Base-by-base conservation (phyloP, 2,329 filamentous ascomycete species). In the Diplocarpon mali region DNA sequence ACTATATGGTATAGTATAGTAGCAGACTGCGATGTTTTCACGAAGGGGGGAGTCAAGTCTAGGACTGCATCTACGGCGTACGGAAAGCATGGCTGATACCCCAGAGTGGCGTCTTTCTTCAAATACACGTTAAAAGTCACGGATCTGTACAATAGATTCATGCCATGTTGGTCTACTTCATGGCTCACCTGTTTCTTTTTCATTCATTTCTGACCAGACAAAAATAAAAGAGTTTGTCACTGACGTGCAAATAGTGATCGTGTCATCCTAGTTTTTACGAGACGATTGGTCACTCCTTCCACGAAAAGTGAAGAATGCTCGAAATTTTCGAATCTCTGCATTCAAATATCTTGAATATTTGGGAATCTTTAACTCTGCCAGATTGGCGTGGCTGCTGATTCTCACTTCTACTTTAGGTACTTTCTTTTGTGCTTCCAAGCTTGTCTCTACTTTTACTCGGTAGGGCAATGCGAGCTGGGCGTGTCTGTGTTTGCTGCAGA, bases 201-300 rank as follows among this genome's bases (percentile, higher is more conserved):
- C 48, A 43, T 42, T 45, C 28, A 38, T 47, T 48, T 52, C 17
- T 40, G 27, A 42, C 41, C 16, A 29, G 27, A 28, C 32, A 34
- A n/a, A n/a, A 35, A 15, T 35, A 35, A 32, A 35, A 40, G 17
- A 35, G 35, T 47, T 42, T 17, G 43, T 50, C 40, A 57, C 57
- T 59, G 49, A 59, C 57, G 44, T 38, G 38, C 48, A 38, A 53
- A 51, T 51, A 59, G 57, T 59, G 57, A 55, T 58, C 54, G 56
- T 51, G 40, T 50, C 48, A 40, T 50, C 41, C 43, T 47, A 47
- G 29, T 39, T 38, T 38, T 46, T 37, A 41, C 29, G 38, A 38
- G 28, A 49, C 54, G 53, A 56, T 50, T 52, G 24, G 24, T 44
- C 40, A 40, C 42, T 44, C 35, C 29, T 27, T 40, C 35, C 35